A percentile compares a stretch with the other conserved stretches of the same genome.
These are phyloP conservation scores for Sordariomycetes sp. DNA, from an alignment of 2,329 filamentous ascomycete species.

Conservation along the genomic window DNA sequence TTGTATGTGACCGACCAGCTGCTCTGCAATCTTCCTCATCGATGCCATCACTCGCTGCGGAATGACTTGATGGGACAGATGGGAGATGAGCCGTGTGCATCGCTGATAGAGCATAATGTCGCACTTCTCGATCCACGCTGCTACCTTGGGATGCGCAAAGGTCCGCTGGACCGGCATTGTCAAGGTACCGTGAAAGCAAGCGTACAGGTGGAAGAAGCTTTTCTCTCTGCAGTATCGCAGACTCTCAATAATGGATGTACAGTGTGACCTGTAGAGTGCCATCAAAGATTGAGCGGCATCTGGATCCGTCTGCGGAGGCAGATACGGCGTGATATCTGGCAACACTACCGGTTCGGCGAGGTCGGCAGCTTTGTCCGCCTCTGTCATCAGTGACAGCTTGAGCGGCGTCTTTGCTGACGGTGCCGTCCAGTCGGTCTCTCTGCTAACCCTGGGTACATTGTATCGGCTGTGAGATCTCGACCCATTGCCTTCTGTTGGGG, in stretches of 20 bases:
- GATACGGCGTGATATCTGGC: conserved; percentile 77
- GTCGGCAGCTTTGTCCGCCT: conserved; percentile 37
- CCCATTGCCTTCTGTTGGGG: background rate
- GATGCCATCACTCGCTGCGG: conserved; percentile 82
- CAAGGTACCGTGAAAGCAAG: conserved; percentile 89
- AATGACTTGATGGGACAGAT: conserved; percentile 84
- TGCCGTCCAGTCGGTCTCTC: conserved; percentile 22
- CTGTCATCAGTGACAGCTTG: conserved; percentile 51
- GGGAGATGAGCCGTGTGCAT: conserved; percentile 86
- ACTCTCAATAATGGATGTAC: conserved; percentile 89
- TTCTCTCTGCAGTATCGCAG: conserved; percentile 96
- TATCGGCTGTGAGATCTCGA: conserved; percentile 39
- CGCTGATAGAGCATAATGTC: conserved; percentile 95
- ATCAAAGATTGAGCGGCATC: conserved; percentile 80
- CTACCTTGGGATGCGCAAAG: conserved; percentile 70
- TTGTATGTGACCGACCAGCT: conserved; percentile 71
- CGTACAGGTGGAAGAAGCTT: conserved; percentile 90
- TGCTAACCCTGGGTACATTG: conserved; percentile 31
- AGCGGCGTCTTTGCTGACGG: conserved; percentile 49
- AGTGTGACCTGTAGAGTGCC: conserved; percentile 87
- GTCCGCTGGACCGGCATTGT: conserved; percentile 95
- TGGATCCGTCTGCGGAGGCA: conserved; percentile 72
- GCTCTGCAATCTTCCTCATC: conserved; percentile 76
- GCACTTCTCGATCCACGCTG: conserved; percentile 90
- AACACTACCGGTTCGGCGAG: conserved; percentile 66